Evolutionary conservation across 2,329 filamentous ascomycete species (phyloP).

Genomic region (Periconia sp.): DNA sequence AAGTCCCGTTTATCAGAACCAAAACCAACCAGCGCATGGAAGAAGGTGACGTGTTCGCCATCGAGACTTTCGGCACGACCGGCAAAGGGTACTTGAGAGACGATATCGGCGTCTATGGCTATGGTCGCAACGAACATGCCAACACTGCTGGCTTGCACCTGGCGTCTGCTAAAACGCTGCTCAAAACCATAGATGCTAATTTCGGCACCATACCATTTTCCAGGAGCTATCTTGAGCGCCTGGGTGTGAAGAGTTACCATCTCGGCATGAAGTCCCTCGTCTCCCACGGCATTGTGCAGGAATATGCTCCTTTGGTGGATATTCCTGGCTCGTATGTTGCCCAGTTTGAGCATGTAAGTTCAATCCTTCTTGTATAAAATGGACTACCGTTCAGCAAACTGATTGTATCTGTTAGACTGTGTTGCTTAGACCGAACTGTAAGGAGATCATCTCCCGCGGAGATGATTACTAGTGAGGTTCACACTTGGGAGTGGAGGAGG

Average conservation of each 20-base stretch:
- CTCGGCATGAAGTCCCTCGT: slow-evolving; percentile 87
- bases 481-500: too few relatives aligned
- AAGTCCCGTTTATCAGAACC: slow-evolving; percentile 87
- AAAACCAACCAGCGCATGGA: slow-evolving; percentile 92
- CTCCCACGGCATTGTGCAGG: slow-evolving; percentile 77
- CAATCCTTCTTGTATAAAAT: neutral
- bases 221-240: slow-evolving; percentile 80
- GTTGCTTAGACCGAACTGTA: slow-evolving; percentile 54
- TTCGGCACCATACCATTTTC: slow-evolving; percentile 91
- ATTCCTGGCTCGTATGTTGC: slow-evolving; percentile 91
- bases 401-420: slow-evolving; percentile 29
- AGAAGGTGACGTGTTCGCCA: slow-evolving; percentile 91
- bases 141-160: slow-evolving; percentile 72
- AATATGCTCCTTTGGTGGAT: slow-evolving; percentile 85
- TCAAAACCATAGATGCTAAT: slow-evolving; percentile 91
- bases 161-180: slow-evolving; percentile 76
- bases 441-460: slow-evolving; percentile 84
- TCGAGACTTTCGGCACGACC: slow-evolving; percentile 93
- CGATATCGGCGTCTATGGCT: slow-evolving; percentile 64
- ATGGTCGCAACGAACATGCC: slow-evolving; percentile 71
- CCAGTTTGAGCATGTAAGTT: slow-evolving; percentile 88
- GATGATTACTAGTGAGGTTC: slow-evolving; percentile 68
- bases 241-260: slow-evolving; percentile 89
- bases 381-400: slow-evolving; percentile 4
- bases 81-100: slow-evolving; percentile 83